Evolutionary conservation across 2,329 filamentous ascomycete genomes (phyloP), one percentile per base, ranked within the genome.

Genomic region (Botrytis aclada): DNA sequence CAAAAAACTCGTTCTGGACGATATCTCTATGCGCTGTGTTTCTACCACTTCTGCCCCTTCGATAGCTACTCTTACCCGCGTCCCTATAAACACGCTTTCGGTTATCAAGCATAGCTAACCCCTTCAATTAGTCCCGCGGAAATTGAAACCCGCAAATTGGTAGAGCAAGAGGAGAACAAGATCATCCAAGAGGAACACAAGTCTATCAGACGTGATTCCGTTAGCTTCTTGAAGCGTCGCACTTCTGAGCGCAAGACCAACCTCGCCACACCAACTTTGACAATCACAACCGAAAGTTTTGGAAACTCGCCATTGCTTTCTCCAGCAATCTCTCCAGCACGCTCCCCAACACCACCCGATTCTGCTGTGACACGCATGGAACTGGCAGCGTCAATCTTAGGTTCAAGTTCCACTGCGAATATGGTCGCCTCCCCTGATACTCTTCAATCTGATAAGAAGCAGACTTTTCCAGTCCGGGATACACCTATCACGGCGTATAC

Each of bases 121-220:
- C 29, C 18, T 29, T 63, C 18, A 45, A 51, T 20, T 32, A 70
- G 56, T 29, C 67, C 32, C 12, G 45, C 32, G 20, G 39, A 73
- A 47, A 54, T 29, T 32, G 58, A 43, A 25, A 56, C 29, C 29
- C 45, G 65, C 37, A 69, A 69, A 25, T 43, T 69, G 66, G 51
- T 67, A 69, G 56, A 70, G n/a, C 29, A 72, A 58, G 47, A 61
- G n/a, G 63, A 56, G 41, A 67, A 39, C 51, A 73, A 72, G 56
- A 45, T 39, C 8, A 62, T 61, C 10, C 58, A 61, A 61, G 47
- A 61, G 25, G 63, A 56, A 51, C 61, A 58, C 43, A 73, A 72
- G 56, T 39, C 29, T 5, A 63, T 61, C 29, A 70, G 67, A 63
- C 54, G 67, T 8, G 67, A 70, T 45, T 20, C 67, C 7, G 12